phyloP scores from a whole-genome alignment of 306 rosid genomes.

The Castanea crenata region DNA sequence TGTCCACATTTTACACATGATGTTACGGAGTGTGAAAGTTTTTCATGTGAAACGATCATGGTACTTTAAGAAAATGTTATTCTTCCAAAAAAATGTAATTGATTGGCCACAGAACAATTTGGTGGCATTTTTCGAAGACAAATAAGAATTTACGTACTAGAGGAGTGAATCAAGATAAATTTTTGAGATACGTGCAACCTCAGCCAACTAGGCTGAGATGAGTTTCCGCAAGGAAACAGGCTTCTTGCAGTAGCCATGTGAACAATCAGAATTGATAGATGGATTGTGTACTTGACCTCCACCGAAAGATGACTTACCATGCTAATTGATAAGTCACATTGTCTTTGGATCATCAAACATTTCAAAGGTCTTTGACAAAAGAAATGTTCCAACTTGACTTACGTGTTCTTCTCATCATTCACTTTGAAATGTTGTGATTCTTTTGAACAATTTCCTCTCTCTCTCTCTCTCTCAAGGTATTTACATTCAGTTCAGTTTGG shows the following conservation, averaged over 20 bases:
- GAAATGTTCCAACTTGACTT: not conserved
- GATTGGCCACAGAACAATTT: not conserved
- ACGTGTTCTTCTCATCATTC: not conserved
- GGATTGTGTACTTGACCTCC: slow-evolving; percentile 18
- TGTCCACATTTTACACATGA: no score
- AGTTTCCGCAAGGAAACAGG: not conserved
- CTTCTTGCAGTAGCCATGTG: slow-evolving; percentile 17
- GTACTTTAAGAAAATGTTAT: not conserved
- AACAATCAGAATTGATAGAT: slow-evolving; percentile 20
- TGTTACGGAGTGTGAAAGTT: no score
- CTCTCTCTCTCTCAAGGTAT: not conserved
- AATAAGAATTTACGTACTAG: not conserved
- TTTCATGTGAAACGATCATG: no score
- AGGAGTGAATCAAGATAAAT: not conserved
- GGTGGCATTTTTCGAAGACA: not conserved
- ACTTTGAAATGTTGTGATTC: not conserved
- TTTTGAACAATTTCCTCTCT: not conserved
- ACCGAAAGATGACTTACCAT: slow-evolving; percentile 36
- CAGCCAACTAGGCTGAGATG: not conserved
- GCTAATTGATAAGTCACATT: not conserved
- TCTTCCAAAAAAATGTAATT: not conserved
- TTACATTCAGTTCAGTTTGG: not conserved
- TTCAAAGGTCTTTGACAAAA: not conserved
- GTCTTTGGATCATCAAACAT: slow-evolving; percentile 8
- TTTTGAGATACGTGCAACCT: not conserved